Evolutionary conservation across 2,329 filamentous ascomycete genomes (phyloP).

Genomic region (Talaromyces piceae): DNA sequence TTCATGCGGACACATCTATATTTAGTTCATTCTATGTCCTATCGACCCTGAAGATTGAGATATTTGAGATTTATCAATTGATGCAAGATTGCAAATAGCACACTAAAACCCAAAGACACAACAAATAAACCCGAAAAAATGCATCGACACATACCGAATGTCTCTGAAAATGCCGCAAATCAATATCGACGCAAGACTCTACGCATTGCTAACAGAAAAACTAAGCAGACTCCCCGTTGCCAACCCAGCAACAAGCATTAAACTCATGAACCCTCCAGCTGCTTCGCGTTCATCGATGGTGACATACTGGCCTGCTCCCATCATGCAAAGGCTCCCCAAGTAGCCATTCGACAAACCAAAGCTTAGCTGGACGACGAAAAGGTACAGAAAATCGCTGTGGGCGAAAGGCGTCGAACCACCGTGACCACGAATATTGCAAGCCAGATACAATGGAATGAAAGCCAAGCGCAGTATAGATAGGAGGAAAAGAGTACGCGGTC

Average conservation of each 20-base stretch:
- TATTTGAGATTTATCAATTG: too few relatives aligned
- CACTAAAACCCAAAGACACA: too few relatives aligned
- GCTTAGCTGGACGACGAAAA: constrained; percentile 70
- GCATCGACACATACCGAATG: background rate
- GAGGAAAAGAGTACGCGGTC: constrained; percentile 60
- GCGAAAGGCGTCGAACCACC: constrained; percentile 62
- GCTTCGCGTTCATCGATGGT: constrained; percentile 76
- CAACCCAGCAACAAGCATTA: constrained; percentile 79
- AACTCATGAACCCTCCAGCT: constrained; percentile 86
- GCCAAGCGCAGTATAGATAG: constrained; percentile 57
- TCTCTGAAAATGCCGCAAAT: background rate
- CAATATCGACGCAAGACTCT: background rate
- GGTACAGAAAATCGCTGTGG: constrained; percentile 78
- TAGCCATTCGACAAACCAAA: constrained; percentile 86
- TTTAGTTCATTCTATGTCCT: too few relatives aligned
- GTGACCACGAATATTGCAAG: constrained; percentile 77
- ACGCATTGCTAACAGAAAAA: constrained; percentile 53
- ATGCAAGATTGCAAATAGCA: too few relatives aligned
- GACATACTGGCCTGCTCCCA: constrained; percentile 76
- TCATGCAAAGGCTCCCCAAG: constrained; percentile 83
- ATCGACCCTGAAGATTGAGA: too few relatives aligned
- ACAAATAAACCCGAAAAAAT: background rate
- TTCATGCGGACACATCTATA: too few relatives aligned
- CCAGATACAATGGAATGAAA: constrained; percentile 76
- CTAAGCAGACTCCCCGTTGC: constrained; percentile 81